Evolutionary conservation across 2,329 filamentous ascomycete species (phyloP), one percentile per base, ranked within the genome.

Genomic region (Beauveria medogensis): DNA sequence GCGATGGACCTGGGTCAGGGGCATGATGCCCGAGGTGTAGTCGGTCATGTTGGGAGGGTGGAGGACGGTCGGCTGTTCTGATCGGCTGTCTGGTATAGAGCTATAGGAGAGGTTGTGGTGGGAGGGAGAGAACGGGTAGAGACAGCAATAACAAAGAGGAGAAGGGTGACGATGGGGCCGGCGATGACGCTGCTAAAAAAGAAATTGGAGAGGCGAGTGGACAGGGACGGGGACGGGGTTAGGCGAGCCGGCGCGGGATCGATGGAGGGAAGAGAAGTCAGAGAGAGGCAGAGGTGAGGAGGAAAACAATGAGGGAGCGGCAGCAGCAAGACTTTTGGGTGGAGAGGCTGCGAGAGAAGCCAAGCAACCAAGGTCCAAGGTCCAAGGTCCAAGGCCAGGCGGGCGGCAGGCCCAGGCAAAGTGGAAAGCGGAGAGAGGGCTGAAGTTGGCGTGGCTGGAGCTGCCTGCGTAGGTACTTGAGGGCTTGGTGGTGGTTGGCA

Each of bases 1-100:
- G 73, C 86, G 85, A 75, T 88, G 86, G 69, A 82, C 78, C 74
- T 83, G 82, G 68, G 79, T 75, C 64, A 85, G 71, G 64, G 82
- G 82, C 70, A 80, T 75, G 30, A 78, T 72, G 65, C 78, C 78
- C 67, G 68, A 68, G 59, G 68, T 75, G 72, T 74, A 78, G 66
- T 74, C 61, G n/a, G 72, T 56, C 72, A 75, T 75, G 34, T 40
- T 60, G 58, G 37, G 24, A 28, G 55, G 20, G 3, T 59, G 55
- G 26, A n/a, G 47, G 26, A 30, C 46, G 24, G 47, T 37, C 34
- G 34, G 34, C 34, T 37, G 34, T 37, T 5, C 14, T 37, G 34
- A 18, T 20, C 7, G 14, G 47, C 37, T 40, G 56, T 52, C 40
- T 37, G 54, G 43, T 34, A 44, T 5, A 48, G 43, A 56, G 43